Base-by-base conservation (phyloP, 805 yeast species). In the Starmerella scarabaei region DNA sequence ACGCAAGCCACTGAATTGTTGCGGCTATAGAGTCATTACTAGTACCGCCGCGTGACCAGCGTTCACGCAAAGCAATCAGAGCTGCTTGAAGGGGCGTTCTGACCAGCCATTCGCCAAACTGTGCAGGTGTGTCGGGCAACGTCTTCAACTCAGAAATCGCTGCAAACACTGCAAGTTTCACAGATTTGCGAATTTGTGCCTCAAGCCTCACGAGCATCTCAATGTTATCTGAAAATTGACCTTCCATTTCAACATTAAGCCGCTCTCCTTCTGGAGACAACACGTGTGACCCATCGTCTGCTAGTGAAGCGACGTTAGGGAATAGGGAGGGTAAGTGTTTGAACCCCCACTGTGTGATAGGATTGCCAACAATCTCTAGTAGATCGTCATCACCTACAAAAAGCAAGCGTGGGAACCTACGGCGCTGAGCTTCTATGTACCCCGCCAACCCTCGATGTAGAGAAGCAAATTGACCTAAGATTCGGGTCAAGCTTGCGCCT, bases 371-470 rank as follows among this genome's bases (percentile, higher is more conserved):
- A 30, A 88, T 70, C 45, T 83, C 93, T 26, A 88, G 62, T 23
- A 88, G 60, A 55, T 88, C 95, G 44, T 85, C 94, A 55, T 88
- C 88, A 5, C 96, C 95, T 21, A 88, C 62, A 54, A 88, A 86
- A 52, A 78, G 85, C 41, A 85, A 77, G 35, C 96, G 66, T 1
- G 94, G 86, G 51, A 80, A 88, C 1, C 66, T 43, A 31, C 71
- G 77, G 46, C 97, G 63, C 54, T 86, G 93, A 29, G 69, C 71
- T 50, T 86, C 96, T 24, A 88, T 62, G 54, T 76, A 88, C 7
- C 82, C 88, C 11, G 75, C 66, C 12, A 88, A 63, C 0, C 94
- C 77, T 38, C 68, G 71, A 33, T 76, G 68, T 1, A 83, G 70
- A 46, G 67, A 73, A 4, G 48, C 51, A 23, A 86, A 62, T n/a